Conservation (phyloP, 73 alveolate species). For the Paramecium sexaurelia region DNA sequence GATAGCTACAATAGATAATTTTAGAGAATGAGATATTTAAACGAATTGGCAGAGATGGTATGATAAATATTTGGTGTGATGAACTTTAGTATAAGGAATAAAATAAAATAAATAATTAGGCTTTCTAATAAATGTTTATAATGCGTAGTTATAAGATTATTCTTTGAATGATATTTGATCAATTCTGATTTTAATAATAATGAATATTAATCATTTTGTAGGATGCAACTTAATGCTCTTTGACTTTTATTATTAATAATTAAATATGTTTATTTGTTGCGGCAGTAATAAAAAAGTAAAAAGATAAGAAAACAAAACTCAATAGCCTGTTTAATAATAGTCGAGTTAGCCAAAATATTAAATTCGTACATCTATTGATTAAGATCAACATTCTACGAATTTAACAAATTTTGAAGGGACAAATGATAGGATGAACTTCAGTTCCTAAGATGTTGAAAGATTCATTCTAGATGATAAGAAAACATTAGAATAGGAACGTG, state of each 20-base stretch:
- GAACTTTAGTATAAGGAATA: neutral
- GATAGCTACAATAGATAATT: constrained; percentile 8
- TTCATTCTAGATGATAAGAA: neutral
- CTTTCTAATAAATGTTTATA: neutral
- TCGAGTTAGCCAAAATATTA: neutral
- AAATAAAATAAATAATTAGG: neutral
- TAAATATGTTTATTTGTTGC: neutral
- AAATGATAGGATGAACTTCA: neutral
- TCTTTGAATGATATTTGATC: neutral
- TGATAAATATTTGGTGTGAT: neutral
- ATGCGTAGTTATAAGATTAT: neutral
- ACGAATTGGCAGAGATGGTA: neutral
- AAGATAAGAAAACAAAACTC: neutral
- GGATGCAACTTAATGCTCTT: neutral
- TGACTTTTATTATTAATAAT: neutral
- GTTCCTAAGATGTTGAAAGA: neutral
- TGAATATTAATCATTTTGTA: neutral
- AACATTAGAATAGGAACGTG: neutral
- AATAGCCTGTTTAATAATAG: neutral
- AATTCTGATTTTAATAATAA: neutral
- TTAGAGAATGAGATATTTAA: neutral
- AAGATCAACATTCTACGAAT: neutral
- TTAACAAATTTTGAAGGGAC: neutral
- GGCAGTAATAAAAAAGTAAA: neutral
- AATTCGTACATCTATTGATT: neutral